Evolutionary conservation across 2,329 filamentous ascomycete species (phyloP), one percentile per base, ranked within the genome.

Genomic region (Aspergillus sp.): DNA sequence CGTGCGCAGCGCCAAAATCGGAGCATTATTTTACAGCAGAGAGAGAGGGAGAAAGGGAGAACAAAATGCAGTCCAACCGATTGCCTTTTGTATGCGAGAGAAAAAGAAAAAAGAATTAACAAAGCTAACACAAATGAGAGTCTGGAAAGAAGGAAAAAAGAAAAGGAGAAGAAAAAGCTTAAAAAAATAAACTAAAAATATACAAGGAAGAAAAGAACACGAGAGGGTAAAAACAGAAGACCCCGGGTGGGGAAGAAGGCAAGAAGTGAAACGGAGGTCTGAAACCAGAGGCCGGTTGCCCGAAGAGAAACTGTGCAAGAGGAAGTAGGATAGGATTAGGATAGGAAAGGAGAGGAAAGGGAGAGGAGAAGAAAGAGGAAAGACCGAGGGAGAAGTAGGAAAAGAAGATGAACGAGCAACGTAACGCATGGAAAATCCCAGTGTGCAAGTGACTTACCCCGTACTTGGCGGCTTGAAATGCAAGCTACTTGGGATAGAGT

Each of bases 21-120:
- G 32, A 45, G 63, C 67, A 69, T 69, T 50, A 60, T 67, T 56
- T 58, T 32, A 16, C 26, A 45, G 29, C 16, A 39, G 24, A 31
- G 24, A 31, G 11, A 16, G 50, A 45, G 32, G 32, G 32, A 45
- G 47, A 52, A 46, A 45, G 11, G 42, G 18, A 46, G 45, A 56
- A 57, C 39, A 42, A 20, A 51, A 36, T 46, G 49, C 32, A 49
- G 24, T 39, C 52, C 36, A 42, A 26, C 26, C 42, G 54, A 52
- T 52, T 9, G 16, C 39, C 52, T 57, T 52, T 31, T 49, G 26
- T 50, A 12, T 26, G 24, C n/a, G 52, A n/a, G 12, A 39, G 20
- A 54, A 46, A 50, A 39, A 31, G 6, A 51, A 45, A 22, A 36
- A 49, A 18, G n/a, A n/a, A n/a, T 50, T 4, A 14, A 49, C 32